Percentiles rank a stretch among this genome's conserved stretches.
These are phyloP conservation scores for Penicillium occitanis DNA, from an alignment of 2,329 filamentous ascomycete genomes.

Conservation along the genomic window DNA sequence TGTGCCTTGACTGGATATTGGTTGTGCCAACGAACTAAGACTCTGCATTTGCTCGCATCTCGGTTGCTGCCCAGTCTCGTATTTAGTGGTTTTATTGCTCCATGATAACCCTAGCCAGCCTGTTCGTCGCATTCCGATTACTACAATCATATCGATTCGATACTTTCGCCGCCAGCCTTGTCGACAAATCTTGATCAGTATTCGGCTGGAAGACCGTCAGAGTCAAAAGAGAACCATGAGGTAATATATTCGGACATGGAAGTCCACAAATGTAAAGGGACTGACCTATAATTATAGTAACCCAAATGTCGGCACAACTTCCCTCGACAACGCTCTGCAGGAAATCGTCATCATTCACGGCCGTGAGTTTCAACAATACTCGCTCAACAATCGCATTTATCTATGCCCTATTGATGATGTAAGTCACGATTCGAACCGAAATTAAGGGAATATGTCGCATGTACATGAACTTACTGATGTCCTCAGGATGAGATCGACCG, in stretches of 20 bases:
- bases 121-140: conserved; percentile 4
- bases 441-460: neutral
- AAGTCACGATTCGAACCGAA: conserved; percentile 28
- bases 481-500: conserved; percentile 66
- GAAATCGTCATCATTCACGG: conserved; percentile 62
- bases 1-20: conserved; percentile 8
- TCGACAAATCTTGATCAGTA: neutral
- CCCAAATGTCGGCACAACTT: conserved; percentile 48
- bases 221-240: neutral
- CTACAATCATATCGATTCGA: neutral
- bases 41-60: neutral
- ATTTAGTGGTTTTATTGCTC: neutral
- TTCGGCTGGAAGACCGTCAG: neutral
- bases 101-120: neutral
- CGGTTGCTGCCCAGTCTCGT: conserved; percentile 8
- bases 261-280: neutral
- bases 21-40: conserved; percentile 17
- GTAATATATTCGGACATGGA: neutral
- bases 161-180: neutral
- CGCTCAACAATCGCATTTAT: conserved; percentile 64
- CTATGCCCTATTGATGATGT: conserved; percentile 73
- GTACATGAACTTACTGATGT: conserved; percentile 18
- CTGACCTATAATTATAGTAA: conserved; percentile 32
- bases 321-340: conserved; percentile 59
- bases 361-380: conserved; percentile 66